phyloP scores from a whole-genome alignment of 768 basidiomycete species.

The Trichaptum fuscoviolaceum region DNA sequence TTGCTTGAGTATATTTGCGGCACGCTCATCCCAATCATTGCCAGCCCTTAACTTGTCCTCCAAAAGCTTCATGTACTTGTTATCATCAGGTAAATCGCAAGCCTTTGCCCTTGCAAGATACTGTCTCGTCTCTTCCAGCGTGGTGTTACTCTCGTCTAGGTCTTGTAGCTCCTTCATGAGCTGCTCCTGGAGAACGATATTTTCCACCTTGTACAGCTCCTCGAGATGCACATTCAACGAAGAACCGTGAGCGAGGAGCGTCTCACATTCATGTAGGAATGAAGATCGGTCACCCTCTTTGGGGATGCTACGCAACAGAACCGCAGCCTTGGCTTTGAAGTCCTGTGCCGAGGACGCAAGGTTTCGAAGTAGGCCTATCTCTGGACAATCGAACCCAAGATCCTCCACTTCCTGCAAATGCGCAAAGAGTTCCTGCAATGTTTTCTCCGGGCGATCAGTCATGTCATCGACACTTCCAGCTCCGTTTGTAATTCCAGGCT shows the following conservation, averaged over 20 bases:
- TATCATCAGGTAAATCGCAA: slow-evolving; percentile 59
- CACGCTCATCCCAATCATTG: slow-evolving; percentile 71
- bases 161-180: slow-evolving; percentile 72
- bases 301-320: slow-evolving; percentile 41
- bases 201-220: slow-evolving; percentile 71
- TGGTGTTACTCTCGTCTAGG: slow-evolving; percentile 61
- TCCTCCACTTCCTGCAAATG: slow-evolving; percentile 67
- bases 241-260: slow-evolving; percentile 60
- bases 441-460: slow-evolving; percentile 65
- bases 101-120: slow-evolving; percentile 64
- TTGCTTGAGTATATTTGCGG: slow-evolving; percentile 58
- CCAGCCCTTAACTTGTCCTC: slow-evolving; percentile 63
- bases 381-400: slow-evolving; percentile 81
- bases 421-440: slow-evolving; percentile 62
- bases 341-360: slow-evolving; percentile 63
- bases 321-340: slow-evolving; percentile 48
- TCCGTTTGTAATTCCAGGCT: slow-evolving; percentile 33
- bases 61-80: slow-evolving; percentile 60
- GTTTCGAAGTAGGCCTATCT: slow-evolving; percentile 52
- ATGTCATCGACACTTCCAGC: slow-evolving; percentile 47
- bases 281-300: slow-evolving; percentile 44
- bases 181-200: slow-evolving; percentile 74
- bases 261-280: slow-evolving; percentile 66
- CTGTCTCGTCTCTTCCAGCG: slow-evolving; percentile 72
- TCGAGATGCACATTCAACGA: slow-evolving; percentile 82